These are phyloP conservation scores for Heterobasidion irregulare DNA, from an alignment of 1,284 basidiomycete genomes.

Conservation along the genomic window DNA sequence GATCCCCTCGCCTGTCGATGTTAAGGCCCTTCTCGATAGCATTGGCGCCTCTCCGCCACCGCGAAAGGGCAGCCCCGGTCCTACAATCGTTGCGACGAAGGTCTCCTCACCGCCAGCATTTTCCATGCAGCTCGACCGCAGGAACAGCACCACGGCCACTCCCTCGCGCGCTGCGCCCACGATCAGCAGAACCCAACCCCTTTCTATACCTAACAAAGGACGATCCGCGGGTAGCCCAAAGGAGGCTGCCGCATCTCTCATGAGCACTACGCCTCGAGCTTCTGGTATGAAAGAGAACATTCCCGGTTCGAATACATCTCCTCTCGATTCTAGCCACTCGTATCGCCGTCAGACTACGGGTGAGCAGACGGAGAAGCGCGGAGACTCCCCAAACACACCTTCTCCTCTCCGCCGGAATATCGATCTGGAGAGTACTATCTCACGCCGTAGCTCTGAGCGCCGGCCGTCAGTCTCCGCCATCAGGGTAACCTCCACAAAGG, in stretches of 20 bases:
- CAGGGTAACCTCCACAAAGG: constrained; percentile 18
- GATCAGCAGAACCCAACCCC: constrained; percentile 20
- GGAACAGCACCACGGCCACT: constrained; percentile 28
- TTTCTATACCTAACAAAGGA: constrained; percentile 27
- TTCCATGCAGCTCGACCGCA: constrained; percentile 36
- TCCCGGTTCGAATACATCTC: constrained; percentile 26
- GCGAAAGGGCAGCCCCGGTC: constrained; percentile 13
- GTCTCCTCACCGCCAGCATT: constrained; percentile 22
- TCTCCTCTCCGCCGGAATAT: constrained; percentile 53
- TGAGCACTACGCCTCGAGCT: constrained; percentile 29
- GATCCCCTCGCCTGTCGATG: constrained; percentile 58
- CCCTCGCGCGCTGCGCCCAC: constrained; percentile 16
- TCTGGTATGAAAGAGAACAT: constrained; percentile 24
- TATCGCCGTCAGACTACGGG: constrained; percentile 39
- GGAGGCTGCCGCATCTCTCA: constrained; percentile 27
- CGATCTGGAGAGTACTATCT: constrained; percentile 41
- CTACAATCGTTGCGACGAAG: constrained; percentile 14
- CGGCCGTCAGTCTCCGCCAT: constrained; percentile 41
- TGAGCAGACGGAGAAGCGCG: constrained; percentile 38
- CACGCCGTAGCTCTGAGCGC: constrained; percentile 34
- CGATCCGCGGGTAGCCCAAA: constrained; percentile 42
- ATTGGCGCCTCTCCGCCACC: constrained; percentile 22
- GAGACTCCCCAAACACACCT: constrained; percentile 23
- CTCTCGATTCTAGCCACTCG: constrained; percentile 32
- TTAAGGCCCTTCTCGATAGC: constrained; percentile 55